Base-by-base conservation (phyloP, 352 stramenopile species). In the Hyaloperonospora brassicae region DNA sequence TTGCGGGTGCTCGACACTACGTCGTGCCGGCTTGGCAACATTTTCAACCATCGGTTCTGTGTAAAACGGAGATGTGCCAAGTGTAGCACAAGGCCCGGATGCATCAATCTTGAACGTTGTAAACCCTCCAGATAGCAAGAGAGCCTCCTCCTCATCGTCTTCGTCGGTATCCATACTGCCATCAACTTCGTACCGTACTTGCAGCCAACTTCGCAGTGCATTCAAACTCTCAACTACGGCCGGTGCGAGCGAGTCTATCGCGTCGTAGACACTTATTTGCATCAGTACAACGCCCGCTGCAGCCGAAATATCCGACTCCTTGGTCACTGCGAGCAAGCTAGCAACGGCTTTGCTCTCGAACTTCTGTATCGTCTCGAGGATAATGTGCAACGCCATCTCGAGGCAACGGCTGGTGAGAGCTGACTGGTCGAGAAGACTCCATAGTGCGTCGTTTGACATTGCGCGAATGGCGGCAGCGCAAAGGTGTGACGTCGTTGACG, bases 391-490 rank as follows among this genome's bases (percentile, higher is more conserved):
- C 17, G 71, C 57, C 34, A 73, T 52, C 1, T 67, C 74, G 35
- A 77, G 50, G 13, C 75, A 80, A 13, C 69, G 66, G 5, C 72
- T 58, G 11, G 42, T 70, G 5, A 90, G 47, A 3, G 73, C 80
- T 12, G 76, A 76, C 24, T 68, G 64, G 27, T 72, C 53, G 13
- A 88, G n/a, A 17, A 92, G 48, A 36, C 63, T 55, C 84, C 80
- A 92, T 44, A 86, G 35, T 23, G 65, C 55, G 24, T 86, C 64
- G 0, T 61, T 62, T 5, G 77, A 74, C 64, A 89, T 87, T 0
- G 76, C 76, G 22, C 67, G 61, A 17, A 85, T 70, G 2, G 84
- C 79, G 41, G 68, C 66, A 11, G 48, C 50, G 23, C 79, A 82
- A 7, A 92, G 54, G 47, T 88, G 65, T 7, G 53, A 47, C 22